Evolutionary conservation across 495 filamentous ascomycete genomes (phyloP), one percentile per base, ranked within the genome.

Genomic region (Bombardia bombarda): DNA sequence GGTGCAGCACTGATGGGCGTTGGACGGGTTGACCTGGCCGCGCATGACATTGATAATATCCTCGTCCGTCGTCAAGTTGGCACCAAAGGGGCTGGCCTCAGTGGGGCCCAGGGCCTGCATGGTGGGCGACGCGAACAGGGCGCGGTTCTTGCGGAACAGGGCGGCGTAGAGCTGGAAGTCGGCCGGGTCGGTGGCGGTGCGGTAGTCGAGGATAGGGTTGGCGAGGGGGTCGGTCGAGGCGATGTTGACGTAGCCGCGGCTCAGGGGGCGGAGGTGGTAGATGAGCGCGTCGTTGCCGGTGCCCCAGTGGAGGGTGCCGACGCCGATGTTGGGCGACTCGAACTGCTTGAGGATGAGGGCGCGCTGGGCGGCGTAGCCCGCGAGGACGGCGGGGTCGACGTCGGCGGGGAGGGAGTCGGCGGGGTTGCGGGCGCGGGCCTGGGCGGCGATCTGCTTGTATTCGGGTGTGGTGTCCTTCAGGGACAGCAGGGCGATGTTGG

Each of bases 161-260:
- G 58, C 55, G 6, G 53, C 47, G 44, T 62, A 56, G n/a, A 64
- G 37, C 9, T 47, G 39, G 10, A 55, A 14, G 38, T 69, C 66
- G 18, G 41, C 31, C 9, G 64, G 64, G 41, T 69, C 62, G 18
- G 62, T 60, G 25, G 42, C 51, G 14, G 61, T 55, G 38, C 58
- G 52, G 43, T 50, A 61, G 44, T 69, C 47, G 26, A 66, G 53
- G 4, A 58, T 8, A 3, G 62, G 62, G 14, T 34, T 40, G 12
- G 36, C 53, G 9, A 67, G 49, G 7, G 70, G 64, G 32, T 65
- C 46, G 21, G 61, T 63, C 18, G 49, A 57, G 32, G 54, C 53
- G 16, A 73, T 69, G 33, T 53, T 50, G 18, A 73, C 57, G 10
- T 55, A 51, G 34, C 69, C 70, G 16, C 69, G 56, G 35, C 57